phyloP scores from a whole-genome alignment of 768 basidiomycete genomes.

The Coprinopsis marcescibilis region DNA sequence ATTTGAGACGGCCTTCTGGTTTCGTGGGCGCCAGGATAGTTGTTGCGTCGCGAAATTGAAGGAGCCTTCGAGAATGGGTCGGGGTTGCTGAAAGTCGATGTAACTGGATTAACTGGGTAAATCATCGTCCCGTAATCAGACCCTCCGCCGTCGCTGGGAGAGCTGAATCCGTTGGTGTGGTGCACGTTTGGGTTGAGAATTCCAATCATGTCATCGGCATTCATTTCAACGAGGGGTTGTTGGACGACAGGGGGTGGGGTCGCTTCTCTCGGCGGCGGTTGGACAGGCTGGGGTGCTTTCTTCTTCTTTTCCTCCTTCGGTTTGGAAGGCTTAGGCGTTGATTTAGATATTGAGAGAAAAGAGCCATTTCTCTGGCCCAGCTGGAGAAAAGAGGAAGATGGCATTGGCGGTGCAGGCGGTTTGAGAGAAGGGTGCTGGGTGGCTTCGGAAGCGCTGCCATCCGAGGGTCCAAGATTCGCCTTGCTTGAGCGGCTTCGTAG shows the following conservation, averaged over 20 bases:
- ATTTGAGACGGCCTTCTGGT: slow-evolving; percentile 2
- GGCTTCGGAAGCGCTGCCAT: slow-evolving; percentile 26
- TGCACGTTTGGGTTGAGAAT: slow-evolving; percentile 51
- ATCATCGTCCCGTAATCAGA: slow-evolving; percentile 24
- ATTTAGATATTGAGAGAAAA: slow-evolving; percentile 15
- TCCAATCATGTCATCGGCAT: slow-evolving; percentile 75
- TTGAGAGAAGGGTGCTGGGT: slow-evolving; percentile 34
- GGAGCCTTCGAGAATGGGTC: slow-evolving; percentile 31
- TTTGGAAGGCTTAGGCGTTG: slow-evolving; percentile 19
- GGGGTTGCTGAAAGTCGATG: slow-evolving; percentile 16
- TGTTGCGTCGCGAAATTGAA: not conserved
- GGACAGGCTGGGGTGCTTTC: slow-evolving; percentile 22
- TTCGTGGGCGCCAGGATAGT: not conserved
- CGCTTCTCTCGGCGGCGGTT: slow-evolving; percentile 27
- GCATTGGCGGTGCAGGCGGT: slow-evolving; percentile 28
- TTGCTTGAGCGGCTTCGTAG: slow-evolving; percentile 36
- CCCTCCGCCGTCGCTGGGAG: slow-evolving; percentile 40
- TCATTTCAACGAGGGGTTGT: slow-evolving; percentile 52
- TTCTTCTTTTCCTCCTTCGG: slow-evolving; percentile 21
- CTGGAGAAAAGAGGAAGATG: slow-evolving; percentile 18
- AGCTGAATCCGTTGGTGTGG: slow-evolving; percentile 24
- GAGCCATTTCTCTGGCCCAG: slow-evolving; percentile 15
- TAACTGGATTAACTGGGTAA: slow-evolving; percentile 14
- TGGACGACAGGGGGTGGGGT: slow-evolving; percentile 23
- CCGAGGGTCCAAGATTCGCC: slow-evolving; percentile 23